These are phyloP conservation scores for Penicillium sp. DNA, from an alignment of 2,329 filamentous ascomycete species.

Conservation along the genomic window DNA sequence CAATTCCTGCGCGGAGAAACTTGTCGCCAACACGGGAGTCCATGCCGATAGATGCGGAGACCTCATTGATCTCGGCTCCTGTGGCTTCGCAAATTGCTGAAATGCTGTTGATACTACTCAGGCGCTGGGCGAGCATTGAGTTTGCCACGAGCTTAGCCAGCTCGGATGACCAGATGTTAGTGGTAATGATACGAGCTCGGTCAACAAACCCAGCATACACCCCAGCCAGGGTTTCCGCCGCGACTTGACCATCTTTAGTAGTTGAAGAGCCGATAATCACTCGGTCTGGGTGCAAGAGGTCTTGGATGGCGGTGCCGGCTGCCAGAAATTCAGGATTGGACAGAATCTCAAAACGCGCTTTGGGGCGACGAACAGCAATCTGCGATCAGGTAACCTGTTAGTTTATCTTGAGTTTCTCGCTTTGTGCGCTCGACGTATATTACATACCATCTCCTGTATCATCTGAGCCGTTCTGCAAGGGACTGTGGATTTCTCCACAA, in stretches of 20 bases:
- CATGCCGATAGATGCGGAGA: constrained; percentile 66
- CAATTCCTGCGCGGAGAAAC: constrained; percentile 72
- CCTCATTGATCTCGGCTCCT: constrained; percentile 72
- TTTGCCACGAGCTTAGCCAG: constrained; percentile 78
- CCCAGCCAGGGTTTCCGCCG: constrained; percentile 63
- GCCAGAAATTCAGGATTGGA: constrained; percentile 82
- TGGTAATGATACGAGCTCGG: constrained; percentile 66
- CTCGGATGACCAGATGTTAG: constrained; percentile 76
- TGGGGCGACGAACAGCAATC: constrained; percentile 51
- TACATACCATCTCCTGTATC: constrained; percentile 66
- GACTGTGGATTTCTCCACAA: constrained; percentile 81
- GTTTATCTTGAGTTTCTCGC: neutral
- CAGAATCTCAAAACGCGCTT: constrained; percentile 70
- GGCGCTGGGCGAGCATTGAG: constrained; percentile 76
- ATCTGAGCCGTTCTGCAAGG: constrained; percentile 73
- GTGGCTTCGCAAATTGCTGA: constrained; percentile 75
- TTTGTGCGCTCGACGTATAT: neutral
- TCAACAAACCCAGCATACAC: constrained; percentile 74
- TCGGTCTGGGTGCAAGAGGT: constrained; percentile 70
- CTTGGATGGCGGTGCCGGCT: constrained; percentile 72
- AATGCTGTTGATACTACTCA: constrained; percentile 78
- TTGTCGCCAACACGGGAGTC: constrained; percentile 72
- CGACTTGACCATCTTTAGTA: constrained; percentile 60
- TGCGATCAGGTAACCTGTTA: constrained; percentile 7
- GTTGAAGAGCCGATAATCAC: constrained; percentile 71